Conservation (phyloP, 345 rosid genomes). For the Balakata baccata region DNA sequence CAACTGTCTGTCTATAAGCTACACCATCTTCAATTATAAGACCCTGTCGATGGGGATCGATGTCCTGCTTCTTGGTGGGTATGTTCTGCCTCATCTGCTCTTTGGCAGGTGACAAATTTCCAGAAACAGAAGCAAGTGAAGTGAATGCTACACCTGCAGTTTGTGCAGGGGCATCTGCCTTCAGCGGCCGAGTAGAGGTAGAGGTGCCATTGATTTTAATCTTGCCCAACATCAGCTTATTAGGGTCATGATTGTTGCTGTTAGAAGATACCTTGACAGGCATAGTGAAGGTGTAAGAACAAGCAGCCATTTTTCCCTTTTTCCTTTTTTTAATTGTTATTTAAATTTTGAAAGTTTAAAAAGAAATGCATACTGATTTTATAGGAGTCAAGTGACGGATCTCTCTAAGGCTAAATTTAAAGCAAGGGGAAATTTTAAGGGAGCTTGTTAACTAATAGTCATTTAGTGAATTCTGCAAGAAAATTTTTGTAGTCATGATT, state of each 20-base stretch:
- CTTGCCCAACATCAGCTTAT: slow-evolving; percentile 29
- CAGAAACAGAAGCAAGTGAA: slow-evolving; percentile 19
- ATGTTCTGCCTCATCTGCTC: slow-evolving; percentile 48
- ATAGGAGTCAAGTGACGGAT: slow-evolving; percentile 20
- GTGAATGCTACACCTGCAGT: slow-evolving; percentile 27
- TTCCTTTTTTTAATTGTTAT: neutral
- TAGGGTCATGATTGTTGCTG: slow-evolving; percentile 18
- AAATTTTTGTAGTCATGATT: neutral
- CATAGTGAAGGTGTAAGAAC: slow-evolving; percentile 19
- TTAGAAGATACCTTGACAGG: slow-evolving; percentile 24
- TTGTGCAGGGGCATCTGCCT: slow-evolving; percentile 1
- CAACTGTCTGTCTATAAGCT: slow-evolving; percentile 58
- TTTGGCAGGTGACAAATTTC: slow-evolving; percentile 23
- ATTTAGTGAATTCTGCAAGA: slow-evolving; percentile 17
- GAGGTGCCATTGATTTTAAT: slow-evolving; percentile 28
- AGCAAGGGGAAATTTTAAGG: neutral
- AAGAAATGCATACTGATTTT: neutral
- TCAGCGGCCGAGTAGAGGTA: neutral
- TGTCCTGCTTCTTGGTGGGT: slow-evolving; percentile 52
- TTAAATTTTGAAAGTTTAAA: neutral
- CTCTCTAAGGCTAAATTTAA: slow-evolving; percentile 12
- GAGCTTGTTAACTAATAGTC: slow-evolving; percentile 10
- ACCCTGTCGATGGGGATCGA: slow-evolving; percentile 61
- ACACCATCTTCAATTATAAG: slow-evolving; percentile 49
- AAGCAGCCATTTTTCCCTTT: slow-evolving; percentile 24